Evolutionary conservation across 495 filamentous ascomycete species (phyloP), one percentile per base, ranked within the genome.

Genomic region (Clavariopsis aquatica): DNA sequence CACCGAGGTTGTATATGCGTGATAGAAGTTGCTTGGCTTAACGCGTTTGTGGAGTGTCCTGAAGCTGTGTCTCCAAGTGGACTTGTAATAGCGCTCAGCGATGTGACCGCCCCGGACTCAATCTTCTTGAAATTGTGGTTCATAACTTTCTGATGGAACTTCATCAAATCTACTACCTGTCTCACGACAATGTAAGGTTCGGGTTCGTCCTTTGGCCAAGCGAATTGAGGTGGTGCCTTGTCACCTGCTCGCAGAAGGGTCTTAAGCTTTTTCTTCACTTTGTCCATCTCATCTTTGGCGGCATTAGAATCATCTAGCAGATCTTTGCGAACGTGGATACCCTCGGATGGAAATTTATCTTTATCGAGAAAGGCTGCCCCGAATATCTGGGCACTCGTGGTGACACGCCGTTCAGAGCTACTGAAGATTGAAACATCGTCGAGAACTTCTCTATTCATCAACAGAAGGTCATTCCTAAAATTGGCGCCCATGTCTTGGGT

Each of bases 281-380:
- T 96, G 76, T 98, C 94, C 93, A 97, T 98, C 69, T 95, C 93
- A 76, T 98, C 95, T 75, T 98, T 98, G 56, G 94, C 94, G n/a
- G 94, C 94, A 77, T 98, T 98, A 1, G 92, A 96, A 72, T 98
- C 94, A 74, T 98, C 94, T 7, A 98, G 81, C 1, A 98, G 81
- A 74, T 98, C 92, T 74, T 98, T 98, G 46, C 94, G 85, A 60
- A 98, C 84, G 52, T 86, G 87, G 66, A 97, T 93, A 57, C 87
- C 89, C 57, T 94, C 89, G 45, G 89, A 84, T 0, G 90, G 85
- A 17, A 96, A 76, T 46, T 96, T 89, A 74, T 95, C 93, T 74
- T 90, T 84, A 58, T 92, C 87, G 54, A 96, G 82, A 74, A 98
- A 98, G 41, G 90, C 88, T 46, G 87, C 87, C 5, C 92, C 89